Evolutionary conservation across 495 filamentous ascomycete genomes (phyloP).

Genomic region (Massariosphaeria phaeospora): DNA sequence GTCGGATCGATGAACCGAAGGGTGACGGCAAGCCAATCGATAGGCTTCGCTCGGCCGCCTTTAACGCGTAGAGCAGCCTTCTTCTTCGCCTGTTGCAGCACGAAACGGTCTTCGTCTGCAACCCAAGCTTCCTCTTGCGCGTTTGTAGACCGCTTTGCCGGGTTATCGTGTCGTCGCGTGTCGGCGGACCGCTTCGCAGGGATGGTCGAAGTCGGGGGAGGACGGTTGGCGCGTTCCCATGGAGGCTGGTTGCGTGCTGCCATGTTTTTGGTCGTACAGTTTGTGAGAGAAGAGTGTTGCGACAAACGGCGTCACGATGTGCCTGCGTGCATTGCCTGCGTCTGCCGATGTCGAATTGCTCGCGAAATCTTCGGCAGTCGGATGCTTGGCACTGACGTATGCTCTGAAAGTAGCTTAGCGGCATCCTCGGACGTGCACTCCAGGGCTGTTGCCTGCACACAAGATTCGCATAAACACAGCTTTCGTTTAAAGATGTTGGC

Average conservation of each 20-base stretch:
- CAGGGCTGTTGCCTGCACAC: neutral
- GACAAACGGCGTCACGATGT: too few species aligned
- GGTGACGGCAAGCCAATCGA: constrained; percentile 93
- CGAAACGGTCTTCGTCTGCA: constrained; percentile 90
- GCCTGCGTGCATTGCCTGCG: neutral
- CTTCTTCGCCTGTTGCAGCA: constrained; percentile 94
- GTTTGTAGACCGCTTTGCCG: constrained; percentile 25
- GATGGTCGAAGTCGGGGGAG: constrained; percentile 24
- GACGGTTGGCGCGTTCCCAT: constrained; percentile 22
- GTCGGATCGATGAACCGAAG: constrained; percentile 82
- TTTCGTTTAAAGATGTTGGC: too few species aligned
- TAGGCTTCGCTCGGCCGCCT: constrained; percentile 83
- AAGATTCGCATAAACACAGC: neutral
- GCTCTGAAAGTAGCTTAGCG: neutral
- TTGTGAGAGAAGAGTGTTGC: neutral
- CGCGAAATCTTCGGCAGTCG: neutral
- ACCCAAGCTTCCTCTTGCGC: constrained; percentile 60
- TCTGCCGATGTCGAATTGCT: neutral
- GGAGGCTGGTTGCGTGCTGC: constrained; percentile 22
- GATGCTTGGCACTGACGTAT: neutral
- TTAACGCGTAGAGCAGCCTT: constrained; percentile 96
- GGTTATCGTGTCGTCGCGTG: neutral
- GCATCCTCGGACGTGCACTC: neutral
- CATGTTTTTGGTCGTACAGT: constrained; percentile 6
- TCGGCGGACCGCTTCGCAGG: constrained; percentile 38